Evolutionary conservation across 306 rosid species (phyloP), one percentile per base, ranked within the genome.

Genomic region (Astragalus glycyphyllos): DNA sequence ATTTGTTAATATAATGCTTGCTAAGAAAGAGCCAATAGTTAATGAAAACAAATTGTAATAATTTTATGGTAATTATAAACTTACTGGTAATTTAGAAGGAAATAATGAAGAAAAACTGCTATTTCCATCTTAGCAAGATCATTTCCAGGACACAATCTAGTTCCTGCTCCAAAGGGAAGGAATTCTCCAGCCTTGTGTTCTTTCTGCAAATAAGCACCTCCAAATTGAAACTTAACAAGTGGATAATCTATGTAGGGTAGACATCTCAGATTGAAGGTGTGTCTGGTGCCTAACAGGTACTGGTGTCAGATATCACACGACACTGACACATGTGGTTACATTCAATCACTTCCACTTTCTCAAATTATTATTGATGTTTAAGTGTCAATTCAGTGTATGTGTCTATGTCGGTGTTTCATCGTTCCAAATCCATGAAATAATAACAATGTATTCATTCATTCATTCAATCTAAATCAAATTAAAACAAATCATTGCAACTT

Each of bases 81-180:
- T 85, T 46, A 88, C 98, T 23, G 44, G 66, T 92, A 90, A 66
- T 82, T 68, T 5, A 90, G 85, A 75, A 90, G 80, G 61, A 86
- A 92, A 80, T 90, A 37, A 45, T 92, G 98, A 57, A 92, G 98
- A 75, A 92, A 92, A 69, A 86, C 80, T 10, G 89, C 73, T 46
- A 92, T 80, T 88, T 92, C 98, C 73, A 90, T 38, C 85, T 90
- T 82, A 56, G 86, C 86, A 14, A 82, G 80, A 69, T 82, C 86
- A 26, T 82, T 82, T 41, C 86, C 86, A 0, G 98, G 98, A 77
- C 98, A 92, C 69, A 88, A 42, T 58, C 96, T 87, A 57, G 65
- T 80, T 81, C 98, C 98, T 53, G 76, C 86, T 77, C 97, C 98
- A 67, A 92, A 92, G 67, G 98, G 98, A 55, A 92, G 84, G 85